These are phyloP conservation scores for Psilocybe tampanensis DNA, from an alignment of 768 basidiomycete genomes.

Conservation along the genomic window DNA sequence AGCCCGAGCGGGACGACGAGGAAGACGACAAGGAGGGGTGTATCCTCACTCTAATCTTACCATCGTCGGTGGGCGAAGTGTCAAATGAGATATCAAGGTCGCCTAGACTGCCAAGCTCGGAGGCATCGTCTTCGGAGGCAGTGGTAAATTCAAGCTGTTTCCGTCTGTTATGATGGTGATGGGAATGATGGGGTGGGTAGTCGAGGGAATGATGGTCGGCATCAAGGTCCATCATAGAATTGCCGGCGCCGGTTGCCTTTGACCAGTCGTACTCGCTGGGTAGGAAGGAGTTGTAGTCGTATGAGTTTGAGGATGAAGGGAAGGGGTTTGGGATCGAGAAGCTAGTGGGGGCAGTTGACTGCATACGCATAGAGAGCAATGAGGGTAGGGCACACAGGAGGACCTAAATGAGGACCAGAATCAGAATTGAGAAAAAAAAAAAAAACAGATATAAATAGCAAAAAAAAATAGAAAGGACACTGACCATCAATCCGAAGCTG, in stretches of 20 bases:
- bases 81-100: slow-evolving; percentile 78
- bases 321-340: slow-evolving; percentile 57
- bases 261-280: slow-evolving; percentile 61
- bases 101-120: slow-evolving; percentile 48
- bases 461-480: slow-evolving; percentile 26
- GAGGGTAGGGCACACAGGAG: slow-evolving; percentile 78
- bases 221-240: slow-evolving; percentile 51
- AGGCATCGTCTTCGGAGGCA: slow-evolving; percentile 47
- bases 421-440: slow-evolving; percentile 9
- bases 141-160: slow-evolving; percentile 57
- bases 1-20: slow-evolving; percentile 36
- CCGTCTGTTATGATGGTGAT: slow-evolving; percentile 20
- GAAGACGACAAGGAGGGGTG: slow-evolving; percentile 52
- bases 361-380: slow-evolving; percentile 68
- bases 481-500: slow-evolving; percentile 75
- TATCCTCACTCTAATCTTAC: slow-evolving; percentile 75
- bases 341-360: slow-evolving; percentile 53
- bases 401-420: slow-evolving; percentile 48
- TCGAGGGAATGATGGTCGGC: slow-evolving; percentile 33
- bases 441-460: neutral
- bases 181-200: slow-evolving; percentile 33
- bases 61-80: slow-evolving; percentile 59
- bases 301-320: slow-evolving; percentile 42
- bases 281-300: slow-evolving; percentile 49
- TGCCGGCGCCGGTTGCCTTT: slow-evolving; percentile 30